These are phyloP conservation scores for Alternaria infectoria DNA, from an alignment of 2,329 filamentous ascomycete genomes.

Conservation along the genomic window DNA sequence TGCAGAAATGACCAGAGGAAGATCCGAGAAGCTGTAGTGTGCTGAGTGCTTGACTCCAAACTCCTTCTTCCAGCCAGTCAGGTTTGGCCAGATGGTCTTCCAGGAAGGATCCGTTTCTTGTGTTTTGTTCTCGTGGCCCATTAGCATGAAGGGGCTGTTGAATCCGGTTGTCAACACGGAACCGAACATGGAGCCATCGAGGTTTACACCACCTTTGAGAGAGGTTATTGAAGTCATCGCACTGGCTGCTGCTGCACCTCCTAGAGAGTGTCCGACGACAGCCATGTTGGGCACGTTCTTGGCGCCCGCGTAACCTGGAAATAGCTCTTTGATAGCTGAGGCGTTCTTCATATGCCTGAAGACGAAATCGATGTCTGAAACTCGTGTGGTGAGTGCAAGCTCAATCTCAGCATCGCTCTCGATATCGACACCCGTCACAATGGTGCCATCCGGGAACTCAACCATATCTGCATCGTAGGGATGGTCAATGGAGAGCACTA, in stretches of 20 bases:
- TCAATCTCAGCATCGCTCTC: constrained; percentile 30
- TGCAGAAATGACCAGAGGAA: constrained; percentile 22
- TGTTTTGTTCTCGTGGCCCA: constrained; percentile 39
- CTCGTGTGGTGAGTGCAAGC: constrained; percentile 26
- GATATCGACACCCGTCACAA: constrained; percentile 34
- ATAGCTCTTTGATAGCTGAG: constrained; percentile 7
- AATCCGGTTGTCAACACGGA: constrained; percentile 19
- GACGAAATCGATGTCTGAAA: constrained; percentile 29
- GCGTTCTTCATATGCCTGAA: constrained; percentile 22
- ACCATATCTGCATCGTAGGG: constrained; percentile 57
- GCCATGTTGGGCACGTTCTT: constrained; percentile 11
- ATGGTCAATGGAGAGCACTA: constrained; percentile 59
- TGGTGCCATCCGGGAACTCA: constrained; percentile 56
- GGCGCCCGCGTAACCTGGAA: not conserved
- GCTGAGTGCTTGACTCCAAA: constrained; percentile 30
- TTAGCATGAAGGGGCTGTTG: constrained; percentile 28
- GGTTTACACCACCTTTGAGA: constrained; percentile 39
- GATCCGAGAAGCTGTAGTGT: constrained; percentile 39
- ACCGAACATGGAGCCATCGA: constrained; percentile 45
- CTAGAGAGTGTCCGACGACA: constrained; percentile 47
- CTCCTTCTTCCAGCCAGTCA: constrained; percentile 36
- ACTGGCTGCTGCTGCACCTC: constrained; percentile 39
- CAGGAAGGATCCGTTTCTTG: constrained; percentile 37
- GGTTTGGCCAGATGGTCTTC: constrained; percentile 28
- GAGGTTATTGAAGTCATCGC: constrained; percentile 21